Conservation (phyloP, 495 filamentous ascomycete genomes). For the Trichoderma gamsii region DNA sequence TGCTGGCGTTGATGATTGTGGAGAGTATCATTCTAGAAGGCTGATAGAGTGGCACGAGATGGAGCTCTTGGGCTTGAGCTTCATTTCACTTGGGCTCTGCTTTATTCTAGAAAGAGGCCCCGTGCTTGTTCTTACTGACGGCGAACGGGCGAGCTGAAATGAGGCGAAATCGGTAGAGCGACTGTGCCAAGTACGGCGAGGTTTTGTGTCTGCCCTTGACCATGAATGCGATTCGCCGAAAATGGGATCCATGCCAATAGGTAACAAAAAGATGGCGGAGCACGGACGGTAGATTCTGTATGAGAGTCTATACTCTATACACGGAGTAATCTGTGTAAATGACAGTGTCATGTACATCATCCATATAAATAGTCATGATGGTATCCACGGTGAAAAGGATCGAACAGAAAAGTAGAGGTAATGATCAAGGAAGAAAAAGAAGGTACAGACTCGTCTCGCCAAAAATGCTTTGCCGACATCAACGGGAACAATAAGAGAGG, state of each 20-base stretch:
- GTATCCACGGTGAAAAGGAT: background rate
- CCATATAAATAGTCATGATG: no score
- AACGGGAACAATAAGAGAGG: background rate
- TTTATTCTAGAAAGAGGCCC: background rate
- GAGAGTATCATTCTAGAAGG: constrained; percentile 14
- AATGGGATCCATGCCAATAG: no score
- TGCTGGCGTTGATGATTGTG: constrained; percentile 2
- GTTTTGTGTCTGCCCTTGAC: no score
- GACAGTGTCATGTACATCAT: no score
- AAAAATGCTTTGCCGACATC: background rate
- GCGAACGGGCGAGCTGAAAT: no score
- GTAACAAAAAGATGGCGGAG: no score
- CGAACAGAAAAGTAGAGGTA: background rate
- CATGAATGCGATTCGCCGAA: no score
- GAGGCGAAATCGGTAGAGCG: no score
- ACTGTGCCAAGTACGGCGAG: no score
- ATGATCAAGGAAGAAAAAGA: background rate
- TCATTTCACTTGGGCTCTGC: background rate
- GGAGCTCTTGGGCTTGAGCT: background rate
- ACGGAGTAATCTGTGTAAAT: no score
- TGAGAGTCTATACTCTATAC: no score
- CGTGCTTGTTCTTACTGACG: background rate
- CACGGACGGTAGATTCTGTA: no score
- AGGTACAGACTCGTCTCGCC: background rate
- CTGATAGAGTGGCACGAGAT: constrained; percentile 4